These are phyloP conservation scores for Onygena corvina DNA, from an alignment of 2,329 filamentous ascomycete species.

Conservation along the genomic window DNA sequence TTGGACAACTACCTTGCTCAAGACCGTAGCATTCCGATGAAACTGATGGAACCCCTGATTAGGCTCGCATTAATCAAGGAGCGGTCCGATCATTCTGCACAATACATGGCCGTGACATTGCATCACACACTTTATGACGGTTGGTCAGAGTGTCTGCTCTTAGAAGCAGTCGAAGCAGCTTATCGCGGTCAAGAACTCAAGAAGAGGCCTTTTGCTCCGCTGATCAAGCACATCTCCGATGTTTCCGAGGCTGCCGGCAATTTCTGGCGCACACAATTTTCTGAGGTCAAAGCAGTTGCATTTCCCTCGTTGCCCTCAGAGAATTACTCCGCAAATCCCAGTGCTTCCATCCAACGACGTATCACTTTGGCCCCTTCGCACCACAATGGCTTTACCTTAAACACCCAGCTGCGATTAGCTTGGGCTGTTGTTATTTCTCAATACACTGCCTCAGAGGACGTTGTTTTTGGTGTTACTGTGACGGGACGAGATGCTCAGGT, in stretches of 20 bases:
- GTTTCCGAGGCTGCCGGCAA: not conserved
- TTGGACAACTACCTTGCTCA: conserved; percentile 14
- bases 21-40: conserved; percentile 15
- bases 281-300: conserved; percentile 5
- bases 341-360: not conserved
- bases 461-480: conserved; percentile 31
- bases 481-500: conserved; percentile 30
- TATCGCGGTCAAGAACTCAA: not conserved
- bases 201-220: not conserved
- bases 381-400: conserved; percentile 6
- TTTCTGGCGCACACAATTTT: conserved; percentile 14
- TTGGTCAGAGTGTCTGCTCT: conserved; percentile 26
- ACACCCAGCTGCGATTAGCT: conserved; percentile 15
- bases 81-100: not conserved
- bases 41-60: conserved; percentile 17
- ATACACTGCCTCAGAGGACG: conserved; percentile 27
- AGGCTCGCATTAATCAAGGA: conserved; percentile 17
- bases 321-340: not conserved
- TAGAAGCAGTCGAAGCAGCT: conserved; percentile 17
- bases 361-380: not conserved
- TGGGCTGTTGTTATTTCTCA: conserved; percentile 27
- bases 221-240: not conserved
- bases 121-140: conserved; percentile 35
- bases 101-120: conserved; percentile 23
- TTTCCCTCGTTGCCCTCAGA: conserved; percentile 7